phyloP scores from a whole-genome alignment of 192 early-diverging fungal species.

The Coemansia sp. region DNA sequence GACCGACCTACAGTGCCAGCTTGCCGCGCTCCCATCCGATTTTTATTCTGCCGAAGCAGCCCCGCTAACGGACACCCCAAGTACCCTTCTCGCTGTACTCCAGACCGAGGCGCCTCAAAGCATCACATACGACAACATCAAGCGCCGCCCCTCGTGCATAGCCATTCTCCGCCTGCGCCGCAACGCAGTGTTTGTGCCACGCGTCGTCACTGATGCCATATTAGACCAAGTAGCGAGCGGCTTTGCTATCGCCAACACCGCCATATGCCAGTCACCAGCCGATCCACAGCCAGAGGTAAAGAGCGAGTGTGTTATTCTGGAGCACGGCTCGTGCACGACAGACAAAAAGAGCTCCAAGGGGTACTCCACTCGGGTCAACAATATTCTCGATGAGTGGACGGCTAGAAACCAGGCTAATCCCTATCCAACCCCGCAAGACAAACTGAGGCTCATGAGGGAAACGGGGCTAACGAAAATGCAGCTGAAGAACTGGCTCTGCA shows the following conservation, averaged over 20 bases:
- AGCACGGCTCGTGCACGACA: not conserved
- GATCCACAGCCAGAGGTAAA: not conserved
- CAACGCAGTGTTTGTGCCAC: slow-evolving; percentile 31
- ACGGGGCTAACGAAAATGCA: slow-evolving; percentile 50
- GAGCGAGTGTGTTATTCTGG: not conserved
- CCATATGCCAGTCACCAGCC: not conserved
- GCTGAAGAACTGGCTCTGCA: slow-evolving; percentile 56
- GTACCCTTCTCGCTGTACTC: not conserved
- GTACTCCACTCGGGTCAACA: slow-evolving; percentile 19
- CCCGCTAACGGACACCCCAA: not conserved
- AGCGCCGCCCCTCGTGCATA: not conserved
- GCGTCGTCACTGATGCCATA: slow-evolving; percentile 10
- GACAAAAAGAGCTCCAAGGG: slow-evolving; percentile 7
- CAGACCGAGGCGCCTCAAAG: not conserved
- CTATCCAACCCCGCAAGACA: slow-evolving; percentile 33
- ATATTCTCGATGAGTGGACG: slow-evolving; percentile 32
- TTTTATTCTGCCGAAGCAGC: not conserved
- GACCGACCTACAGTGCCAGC: not conserved
- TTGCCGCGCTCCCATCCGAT: not conserved
- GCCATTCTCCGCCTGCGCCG: slow-evolving; percentile 13
- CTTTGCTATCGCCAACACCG: not conserved
- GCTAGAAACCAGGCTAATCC: slow-evolving; percentile 16
- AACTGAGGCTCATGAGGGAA: slow-evolving; percentile 27
- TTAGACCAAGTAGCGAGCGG: not conserved
- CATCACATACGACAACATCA: not conserved